A percentile compares a stretch with the other conserved stretches of the same genome.
These are phyloP conservation scores for Psidium guajava DNA, from an alignment of 345 rosid species.

Conservation along the genomic window DNA sequence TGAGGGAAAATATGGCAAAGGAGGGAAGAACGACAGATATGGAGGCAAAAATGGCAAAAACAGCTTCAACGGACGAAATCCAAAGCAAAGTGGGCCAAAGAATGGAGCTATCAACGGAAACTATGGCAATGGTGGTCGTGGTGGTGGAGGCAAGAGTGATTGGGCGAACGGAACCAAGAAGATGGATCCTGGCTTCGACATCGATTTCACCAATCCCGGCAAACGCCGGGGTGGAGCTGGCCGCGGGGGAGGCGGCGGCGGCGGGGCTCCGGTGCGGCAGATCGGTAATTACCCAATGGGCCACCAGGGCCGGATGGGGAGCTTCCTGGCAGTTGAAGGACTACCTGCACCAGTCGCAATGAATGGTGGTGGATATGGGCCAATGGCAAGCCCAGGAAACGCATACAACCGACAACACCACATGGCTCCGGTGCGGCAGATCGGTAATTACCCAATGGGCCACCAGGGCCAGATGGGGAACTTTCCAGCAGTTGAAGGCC, in stretches of 20 bases:
- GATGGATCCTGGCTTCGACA: not conserved
- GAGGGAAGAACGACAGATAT: constrained; percentile 14
- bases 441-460: constrained; percentile 4
- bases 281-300: constrained; percentile 7
- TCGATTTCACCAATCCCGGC: not conserved
- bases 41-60: not conserved
- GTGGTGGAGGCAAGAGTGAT: not conserved
- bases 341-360: constrained; percentile 27
- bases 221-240: not conserved
- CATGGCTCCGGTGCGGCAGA: constrained; percentile 23
- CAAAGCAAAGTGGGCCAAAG: not conserved
- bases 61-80: not conserved
- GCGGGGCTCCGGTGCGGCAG: constrained; percentile 16
- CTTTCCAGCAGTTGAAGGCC: constrained; percentile 43
- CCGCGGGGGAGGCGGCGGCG: not conserved
- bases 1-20: constrained; percentile 11
- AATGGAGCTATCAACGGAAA: not conserved
- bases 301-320: constrained; percentile 28
- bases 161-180: not conserved
- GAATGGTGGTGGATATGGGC: constrained; percentile 15
- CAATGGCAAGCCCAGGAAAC: not conserved
- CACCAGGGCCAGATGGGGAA: constrained; percentile 30
- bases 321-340: constrained; percentile 42
- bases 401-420: constrained; percentile 18
- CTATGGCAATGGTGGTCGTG: not conserved